Base-by-base conservation (phyloP, 768 basidiomycete genomes). In the Nidularia sp. region DNA sequence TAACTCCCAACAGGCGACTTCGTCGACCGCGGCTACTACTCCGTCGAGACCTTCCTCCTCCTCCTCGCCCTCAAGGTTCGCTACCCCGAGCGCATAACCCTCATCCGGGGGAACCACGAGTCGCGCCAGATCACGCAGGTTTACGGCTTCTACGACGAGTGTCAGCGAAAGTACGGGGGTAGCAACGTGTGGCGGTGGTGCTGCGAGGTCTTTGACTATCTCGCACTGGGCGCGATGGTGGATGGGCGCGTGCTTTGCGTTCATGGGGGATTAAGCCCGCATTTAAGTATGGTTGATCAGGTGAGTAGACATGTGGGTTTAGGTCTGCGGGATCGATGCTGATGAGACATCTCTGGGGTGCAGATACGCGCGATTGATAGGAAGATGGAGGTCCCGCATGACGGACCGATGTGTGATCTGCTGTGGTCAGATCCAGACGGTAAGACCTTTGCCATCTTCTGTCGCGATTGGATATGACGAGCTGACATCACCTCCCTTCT, bases 361-460 rank as follows among this genome's bases (percentile, higher is more conserved):
- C 15, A 90, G 94, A 98, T 98, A 60, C 88, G 96, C 48, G 79
- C 86, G 35, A 96, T 98, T 60, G 95, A 98, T 74, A 74, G 96
- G 34, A 94, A 95, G 67, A 93, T 96, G 68, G 96, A 98, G 65
- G 96, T 98, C 22, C 96, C 96, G 29, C 96, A 98, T 67, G 96
- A 98, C 64, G 96, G 96, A 9, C 86, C 94, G 6, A 98, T 98
- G 96, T 98, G 96, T 63, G 96, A 98, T 70, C 75, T 98, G 2
- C 76, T 98, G n/a, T 98, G 96, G 96, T 97, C 95, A 53, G 96
- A 98, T 75, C 96, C 96, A 44, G 96, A 98, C 67, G 95, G 94
- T 94, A 51, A 57, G 79, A 64, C 34, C 13, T 18, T 15, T 36
- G 10, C 41, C 39, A 43, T 46, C 51, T 43, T 35, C 52, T 47